Percentiles rank a stretch among this genome's conserved stretches.
These are phyloP conservation scores for Dactylellina sp. DNA, from an alignment of 2,329 filamentous ascomycete genomes.

Conservation along the genomic window DNA sequence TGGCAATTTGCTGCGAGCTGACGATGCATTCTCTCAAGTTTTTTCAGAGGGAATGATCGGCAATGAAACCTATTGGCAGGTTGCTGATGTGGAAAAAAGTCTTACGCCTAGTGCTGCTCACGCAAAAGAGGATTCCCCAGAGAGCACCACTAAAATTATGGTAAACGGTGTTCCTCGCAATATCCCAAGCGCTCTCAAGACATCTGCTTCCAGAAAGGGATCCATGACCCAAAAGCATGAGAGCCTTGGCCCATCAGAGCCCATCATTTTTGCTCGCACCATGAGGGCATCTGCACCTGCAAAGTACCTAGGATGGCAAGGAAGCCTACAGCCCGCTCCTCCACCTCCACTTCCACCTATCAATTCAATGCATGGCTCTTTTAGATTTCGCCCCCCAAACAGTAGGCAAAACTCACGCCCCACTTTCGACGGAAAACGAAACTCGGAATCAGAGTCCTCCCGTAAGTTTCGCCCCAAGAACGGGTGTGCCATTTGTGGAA, in stretches of 20 bases:
- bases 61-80: slow-evolving; percentile 1
- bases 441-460: not conserved
- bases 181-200: slow-evolving; percentile 39
- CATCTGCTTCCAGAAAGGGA: slow-evolving; percentile 10
- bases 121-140: not conserved
- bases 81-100: not conserved
- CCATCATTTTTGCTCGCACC: slow-evolving; percentile 3
- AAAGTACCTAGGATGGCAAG: slow-evolving; percentile 16
- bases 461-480: slow-evolving; percentile 25
- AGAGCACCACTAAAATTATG: slow-evolving; percentile 15
- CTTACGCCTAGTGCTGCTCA: not conserved
- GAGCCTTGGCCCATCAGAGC: slow-evolving; percentile 15
- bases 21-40: not conserved
- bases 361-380: not conserved
- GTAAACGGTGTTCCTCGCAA: slow-evolving; percentile 45
- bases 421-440: not conserved
- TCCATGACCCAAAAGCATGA: not conserved
- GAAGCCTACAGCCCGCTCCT: not conserved
- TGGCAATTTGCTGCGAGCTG: not conserved
- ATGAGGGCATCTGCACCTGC: slow-evolving; percentile 24
- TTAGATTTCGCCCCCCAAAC: not conserved
- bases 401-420: not conserved
- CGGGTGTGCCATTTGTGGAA: slow-evolving; percentile 30
- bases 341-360: not conserved
- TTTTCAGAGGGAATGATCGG: not conserved